A percentile compares a stretch with the other conserved stretches of the same genome.
These are phyloP conservation scores for Volvox carteri DNA, from an alignment of 163 green algal genomes.

Conservation along the genomic window DNA sequence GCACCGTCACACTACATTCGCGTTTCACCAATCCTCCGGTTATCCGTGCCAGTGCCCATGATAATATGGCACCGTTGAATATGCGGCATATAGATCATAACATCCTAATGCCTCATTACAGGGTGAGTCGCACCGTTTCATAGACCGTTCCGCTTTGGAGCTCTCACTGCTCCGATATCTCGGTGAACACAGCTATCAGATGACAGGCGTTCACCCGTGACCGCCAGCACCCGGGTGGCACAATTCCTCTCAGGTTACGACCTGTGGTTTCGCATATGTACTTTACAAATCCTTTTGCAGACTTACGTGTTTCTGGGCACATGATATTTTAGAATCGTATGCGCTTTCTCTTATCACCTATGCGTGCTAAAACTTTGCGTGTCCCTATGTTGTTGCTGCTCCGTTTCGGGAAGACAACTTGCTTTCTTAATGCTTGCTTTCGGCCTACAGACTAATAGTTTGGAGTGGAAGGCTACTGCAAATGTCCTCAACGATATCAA, in stretches of 20 bases:
- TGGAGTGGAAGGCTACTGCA: neutral
- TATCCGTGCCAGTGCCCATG: neutral
- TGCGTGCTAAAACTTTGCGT: neutral
- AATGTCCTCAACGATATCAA: neutral
- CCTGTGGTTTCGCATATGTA: neutral
- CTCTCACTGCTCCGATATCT: too few relatives aligned
- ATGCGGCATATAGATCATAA: too few relatives aligned
- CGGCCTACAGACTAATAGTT: neutral
- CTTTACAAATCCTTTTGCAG: neutral
- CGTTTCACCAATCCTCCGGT: neutral
- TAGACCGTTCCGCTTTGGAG: too few relatives aligned
- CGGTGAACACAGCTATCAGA: too few relatives aligned
- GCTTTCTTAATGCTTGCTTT: too few relatives aligned
- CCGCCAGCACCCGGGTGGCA: too few relatives aligned
- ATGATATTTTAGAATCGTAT: too few relatives aligned
- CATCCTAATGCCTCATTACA: too few relatives aligned
- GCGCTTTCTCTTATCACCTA: neutral
- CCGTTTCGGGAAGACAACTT: neutral
- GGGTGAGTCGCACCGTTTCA: too few relatives aligned
- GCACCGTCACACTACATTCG: neutral
- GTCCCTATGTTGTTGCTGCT: neutral
- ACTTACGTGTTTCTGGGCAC: neutral
- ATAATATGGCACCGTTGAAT: too few relatives aligned
- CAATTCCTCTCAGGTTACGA: slow-evolving; percentile 3
- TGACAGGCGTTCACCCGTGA: too few relatives aligned